Evolutionary conservation across 176 grass and related monocot species (phyloP), one percentile per base, ranked within the genome.

Genomic region (Phragmites australis): DNA sequence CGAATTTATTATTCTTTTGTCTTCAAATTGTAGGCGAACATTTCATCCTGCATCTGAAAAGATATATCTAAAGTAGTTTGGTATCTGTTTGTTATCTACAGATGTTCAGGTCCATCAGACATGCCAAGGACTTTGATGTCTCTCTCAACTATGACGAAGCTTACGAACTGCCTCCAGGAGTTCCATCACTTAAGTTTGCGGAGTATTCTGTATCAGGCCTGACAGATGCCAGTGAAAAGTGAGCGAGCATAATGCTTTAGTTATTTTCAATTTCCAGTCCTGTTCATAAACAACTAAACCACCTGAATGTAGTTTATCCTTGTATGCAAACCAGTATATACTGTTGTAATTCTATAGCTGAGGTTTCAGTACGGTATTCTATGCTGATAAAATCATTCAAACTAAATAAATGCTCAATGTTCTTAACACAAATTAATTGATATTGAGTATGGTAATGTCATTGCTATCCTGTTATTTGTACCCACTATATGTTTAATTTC

Each of bases 101-200:
- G 97, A 82, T 99, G 87, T 99, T 93, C 75, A 89, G 97, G 67
- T 99, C 93, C 63, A 85, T 99, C 57, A 99, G 77, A 86, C 87
- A 99, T 74, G 81, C 88, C 53, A 99, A 88, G 76, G 97, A 99
- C 82, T 96, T 99, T 52, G 97, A 91, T 86, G 84, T 89, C 62
- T 93, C 90, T 75, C 84, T 99, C 23, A 96, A 85, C 84, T 99
- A 99, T 70, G 92, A 97, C 40, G 72, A 86, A 88, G 68, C 68
- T 64, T 71, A 75, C 50, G 92, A 91, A 66, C 71, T 99, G 45
- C 93, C 97, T 72, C 97, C 90, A 68, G 97, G 93, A 68, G 87
- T 91, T 90, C 76, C 90, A 76, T 90, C 84, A 19, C 64, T 90
- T 75, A 93, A 80, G 58, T 90, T 96, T 89, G 88, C 86, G 1